Percentiles rank a stretch among this genome's conserved stretches.
Conservation (phyloP, 257 asterid species). For the Leonotis leonurus region DNA sequence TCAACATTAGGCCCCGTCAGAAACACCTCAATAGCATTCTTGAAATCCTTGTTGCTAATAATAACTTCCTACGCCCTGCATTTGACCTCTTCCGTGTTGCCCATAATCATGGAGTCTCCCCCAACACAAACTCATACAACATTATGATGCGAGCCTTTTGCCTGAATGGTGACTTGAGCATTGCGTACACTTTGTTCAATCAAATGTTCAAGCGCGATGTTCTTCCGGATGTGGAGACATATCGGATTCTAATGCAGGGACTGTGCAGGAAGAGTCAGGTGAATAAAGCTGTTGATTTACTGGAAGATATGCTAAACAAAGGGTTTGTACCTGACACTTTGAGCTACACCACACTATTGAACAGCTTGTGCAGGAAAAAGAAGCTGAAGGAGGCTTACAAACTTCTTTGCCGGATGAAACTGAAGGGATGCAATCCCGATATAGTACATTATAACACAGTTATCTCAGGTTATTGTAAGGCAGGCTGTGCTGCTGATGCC, state of each 20-base stretch:
- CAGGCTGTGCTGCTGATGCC: constrained; percentile 71
- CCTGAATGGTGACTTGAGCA: constrained; percentile 57
- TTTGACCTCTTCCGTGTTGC: constrained; percentile 72
- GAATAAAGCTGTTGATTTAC: constrained; percentile 69
- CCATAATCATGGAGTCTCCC: constrained; percentile 52
- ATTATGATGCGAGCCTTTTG: constrained; percentile 80
- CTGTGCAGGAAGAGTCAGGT: constrained; percentile 93
- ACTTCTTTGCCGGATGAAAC: constrained; percentile 87
- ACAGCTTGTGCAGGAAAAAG: constrained; percentile 78
- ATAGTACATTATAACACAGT: constrained; percentile 78
- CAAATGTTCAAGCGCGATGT: constrained; percentile 73
- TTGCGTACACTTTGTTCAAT: constrained; percentile 66
- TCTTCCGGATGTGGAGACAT: constrained; percentile 71
- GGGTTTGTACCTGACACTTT: constrained; percentile 80
- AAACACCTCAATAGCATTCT: constrained; percentile 76
- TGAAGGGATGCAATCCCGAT: constrained; percentile 88
- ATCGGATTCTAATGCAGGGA: constrained; percentile 78
- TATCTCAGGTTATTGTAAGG: constrained; percentile 70
- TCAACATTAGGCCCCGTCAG: constrained; percentile 59
- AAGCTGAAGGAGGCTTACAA: constrained; percentile 91
- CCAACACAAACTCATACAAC: constrained; percentile 70
- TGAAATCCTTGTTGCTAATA: constrained; percentile 50
- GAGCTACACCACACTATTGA: constrained; percentile 72
- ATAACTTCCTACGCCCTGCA: constrained; percentile 57
- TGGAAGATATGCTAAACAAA: constrained; percentile 94